phyloP scores from a whole-genome alignment of 768 basidiomycete species.

The Lentinula sp. region DNA sequence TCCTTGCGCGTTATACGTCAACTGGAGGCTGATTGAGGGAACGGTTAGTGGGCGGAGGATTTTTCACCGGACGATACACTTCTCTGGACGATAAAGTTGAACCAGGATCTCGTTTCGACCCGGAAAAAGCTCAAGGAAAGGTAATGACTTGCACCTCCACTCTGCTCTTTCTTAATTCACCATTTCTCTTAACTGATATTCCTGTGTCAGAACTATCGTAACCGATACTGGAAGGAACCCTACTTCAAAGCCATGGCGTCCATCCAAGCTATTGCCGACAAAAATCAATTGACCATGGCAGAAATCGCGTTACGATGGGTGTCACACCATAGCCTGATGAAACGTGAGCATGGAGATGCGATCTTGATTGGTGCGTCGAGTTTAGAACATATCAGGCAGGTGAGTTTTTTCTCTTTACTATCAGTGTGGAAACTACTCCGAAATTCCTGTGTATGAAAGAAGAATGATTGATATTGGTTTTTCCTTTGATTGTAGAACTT shows the following conservation, averaged over 20 bases:
- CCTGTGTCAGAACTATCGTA: slow-evolving; percentile 26
- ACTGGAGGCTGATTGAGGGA: not conserved
- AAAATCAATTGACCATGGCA: slow-evolving; percentile 38
- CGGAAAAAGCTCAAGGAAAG: slow-evolving; percentile 36
- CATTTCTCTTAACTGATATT: not conserved
- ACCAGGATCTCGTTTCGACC: slow-evolving; percentile 54
- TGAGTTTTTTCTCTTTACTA: not conserved
- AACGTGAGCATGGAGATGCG: slow-evolving; percentile 40
- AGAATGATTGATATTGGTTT: not conserved
- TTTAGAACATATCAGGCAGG: slow-evolving; percentile 13
- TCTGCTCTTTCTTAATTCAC: not conserved
- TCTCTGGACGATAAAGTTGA: slow-evolving; percentile 35
- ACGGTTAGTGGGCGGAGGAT: slow-evolving; percentile 46
- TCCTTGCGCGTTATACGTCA: not conserved
- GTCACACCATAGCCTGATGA: slow-evolving; percentile 48
- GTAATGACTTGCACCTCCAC: slow-evolving; percentile 16
- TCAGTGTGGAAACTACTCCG: not conserved
- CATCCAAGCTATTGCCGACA: slow-evolving; percentile 38
- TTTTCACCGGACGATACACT: slow-evolving; percentile 49
- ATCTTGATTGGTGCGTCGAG: slow-evolving; percentile 60
- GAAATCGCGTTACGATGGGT: slow-evolving; percentile 58
- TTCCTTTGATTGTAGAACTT: not conserved
- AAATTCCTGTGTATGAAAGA: slow-evolving; percentile 22
- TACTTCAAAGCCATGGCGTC: slow-evolving; percentile 45
- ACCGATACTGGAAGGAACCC: slow-evolving; percentile 48